Evolutionary conservation across 2,329 filamentous ascomycete genomes (phyloP), one percentile per base, ranked within the genome.

Genomic region (Cladosporium sp.): DNA sequence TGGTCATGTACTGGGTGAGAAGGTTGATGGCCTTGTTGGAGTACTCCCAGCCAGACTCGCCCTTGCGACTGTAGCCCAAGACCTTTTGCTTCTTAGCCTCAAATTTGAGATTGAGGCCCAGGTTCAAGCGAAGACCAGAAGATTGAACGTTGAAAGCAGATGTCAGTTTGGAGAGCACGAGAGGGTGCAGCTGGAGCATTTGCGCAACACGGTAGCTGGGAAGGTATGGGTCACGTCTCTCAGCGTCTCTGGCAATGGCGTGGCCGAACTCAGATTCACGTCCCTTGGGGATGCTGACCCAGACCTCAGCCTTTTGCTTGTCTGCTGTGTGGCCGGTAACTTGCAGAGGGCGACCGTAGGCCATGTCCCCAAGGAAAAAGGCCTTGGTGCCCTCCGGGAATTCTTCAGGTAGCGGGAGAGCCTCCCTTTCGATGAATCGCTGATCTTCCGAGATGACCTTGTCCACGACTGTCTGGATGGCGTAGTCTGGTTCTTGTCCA

Each of bases 51-150:
- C 95, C 93, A 28, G 83, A 86, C 10, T 83, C 77, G 3, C 84
- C 85, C 66, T 93, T 93, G 62, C 90, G 86, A 19, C 92, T 95
- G 70, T 96, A 98, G 0, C 93, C 93, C 32, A 98, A 74, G 6
- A 98, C 93, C 73, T 98, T 98, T 61, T 91, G 80, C 71, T 96
- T 95, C 72, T 89, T 92, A 2, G 83, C 89, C 68, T 98, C 93
- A 55, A 98, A 98, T 69, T 98, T 98, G 60, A 98, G 78, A 65
- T 98, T 98, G 56, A 98, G 77, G 0, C 93, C 93, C 19, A 98
- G 75, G 63, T 98, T 98, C 57, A 95, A 79, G 62, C 88, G 87
- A 54, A 90, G 76, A 22, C 87, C 89, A 53, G 89, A 89, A 3
- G 92, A 83, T 14, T 83, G 82, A 53, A 98, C 87, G 51, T 85